These are phyloP conservation scores for Brassica juncea DNA, from an alignment of 345 rosid genomes.

Conservation along the genomic window DNA sequence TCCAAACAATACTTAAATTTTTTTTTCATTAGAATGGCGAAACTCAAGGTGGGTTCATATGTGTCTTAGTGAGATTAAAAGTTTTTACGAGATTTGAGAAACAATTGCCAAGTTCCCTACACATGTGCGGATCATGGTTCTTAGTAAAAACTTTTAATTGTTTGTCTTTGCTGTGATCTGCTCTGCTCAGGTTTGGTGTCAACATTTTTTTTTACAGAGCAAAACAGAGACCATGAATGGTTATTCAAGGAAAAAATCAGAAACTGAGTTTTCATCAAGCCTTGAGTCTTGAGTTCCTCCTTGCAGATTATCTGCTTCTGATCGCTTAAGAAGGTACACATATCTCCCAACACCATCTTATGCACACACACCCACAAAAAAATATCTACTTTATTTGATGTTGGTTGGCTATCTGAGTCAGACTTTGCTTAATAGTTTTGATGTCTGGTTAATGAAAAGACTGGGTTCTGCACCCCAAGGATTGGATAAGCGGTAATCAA, in stretches of 20 bases:
- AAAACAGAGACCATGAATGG: constrained; percentile 57
- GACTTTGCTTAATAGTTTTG: constrained; percentile 18
- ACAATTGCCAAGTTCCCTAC: neutral
- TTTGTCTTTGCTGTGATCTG: neutral
- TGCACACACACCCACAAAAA: neutral
- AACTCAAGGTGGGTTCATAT: too few relatives aligned
- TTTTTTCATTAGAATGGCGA: too few relatives aligned
- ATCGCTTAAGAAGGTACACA: constrained; percentile 78
- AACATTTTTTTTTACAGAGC: constrained; percentile 45
- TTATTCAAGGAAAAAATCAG: constrained; percentile 64
- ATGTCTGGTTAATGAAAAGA: constrained; percentile 44
- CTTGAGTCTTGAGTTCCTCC: constrained; percentile 70
- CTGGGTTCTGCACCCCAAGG: constrained; percentile 53
- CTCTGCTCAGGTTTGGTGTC: constrained; percentile 4
- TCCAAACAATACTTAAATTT: too few relatives aligned
- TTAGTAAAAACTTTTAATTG: neutral
- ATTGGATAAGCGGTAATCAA: constrained; percentile 76
- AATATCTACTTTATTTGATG: constrained; percentile 14
- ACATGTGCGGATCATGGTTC: neutral
- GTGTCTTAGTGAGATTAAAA: constrained; percentile 3
- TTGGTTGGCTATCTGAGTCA: neutral
- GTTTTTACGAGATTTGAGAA: neutral
- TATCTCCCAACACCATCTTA: neutral
- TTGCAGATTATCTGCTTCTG: constrained; percentile 74
- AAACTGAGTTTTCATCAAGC: constrained; percentile 56